Evolutionary conservation across 352 stramenopile species (phyloP).

Genomic region (Globisporangium paddicum): DNA sequence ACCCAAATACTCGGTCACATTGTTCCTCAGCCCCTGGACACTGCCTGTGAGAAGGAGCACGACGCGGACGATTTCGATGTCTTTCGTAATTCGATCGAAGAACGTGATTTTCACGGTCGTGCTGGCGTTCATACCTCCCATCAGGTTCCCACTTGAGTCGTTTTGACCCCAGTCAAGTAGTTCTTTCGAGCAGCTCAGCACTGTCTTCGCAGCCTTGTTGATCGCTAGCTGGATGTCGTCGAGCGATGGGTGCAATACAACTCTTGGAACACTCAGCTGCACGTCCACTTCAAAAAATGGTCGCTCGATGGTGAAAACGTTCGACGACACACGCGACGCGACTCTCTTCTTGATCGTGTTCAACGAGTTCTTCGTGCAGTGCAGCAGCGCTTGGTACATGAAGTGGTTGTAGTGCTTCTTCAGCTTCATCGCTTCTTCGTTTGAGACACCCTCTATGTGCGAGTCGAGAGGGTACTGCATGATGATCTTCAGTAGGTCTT

Average conservation of each 20-base stretch:
- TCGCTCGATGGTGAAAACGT: slow-evolving; percentile 90
- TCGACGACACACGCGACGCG: slow-evolving; percentile 82
- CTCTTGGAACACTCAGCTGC: slow-evolving; percentile 91
- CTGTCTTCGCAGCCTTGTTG: slow-evolving; percentile 95
- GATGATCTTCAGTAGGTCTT: slow-evolving; percentile 97
- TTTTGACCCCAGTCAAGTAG: slow-evolving; percentile 93
- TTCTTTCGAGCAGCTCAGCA: slow-evolving; percentile 96
- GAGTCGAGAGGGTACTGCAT: slow-evolving; percentile 93
- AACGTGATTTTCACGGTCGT: slow-evolving; percentile 79
- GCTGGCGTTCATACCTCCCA: background rate
- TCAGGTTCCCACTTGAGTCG: slow-evolving; percentile 25
- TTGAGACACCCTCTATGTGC: slow-evolving; percentile 91
- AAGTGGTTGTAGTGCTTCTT: slow-evolving; percentile 99
- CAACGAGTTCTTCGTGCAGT: slow-evolving; percentile 98
- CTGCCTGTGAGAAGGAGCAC: slow-evolving; percentile 96
- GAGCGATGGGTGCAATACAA: slow-evolving; percentile 94
- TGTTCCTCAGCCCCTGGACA: slow-evolving; percentile 96
- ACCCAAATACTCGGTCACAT: slow-evolving; percentile 95
- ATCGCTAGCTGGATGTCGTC: slow-evolving; percentile 98
- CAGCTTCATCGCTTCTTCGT: slow-evolving; percentile 94
- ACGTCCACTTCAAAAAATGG: slow-evolving; percentile 99
- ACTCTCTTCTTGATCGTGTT: slow-evolving; percentile 98
- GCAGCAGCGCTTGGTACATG: slow-evolving; percentile 97
- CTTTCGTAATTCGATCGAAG: slow-evolving; percentile 97
- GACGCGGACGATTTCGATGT: slow-evolving; percentile 98